These are phyloP conservation scores for Telopea speciosissima DNA, from an alignment of 177 flowering plant genomes.

Conservation along the genomic window DNA sequence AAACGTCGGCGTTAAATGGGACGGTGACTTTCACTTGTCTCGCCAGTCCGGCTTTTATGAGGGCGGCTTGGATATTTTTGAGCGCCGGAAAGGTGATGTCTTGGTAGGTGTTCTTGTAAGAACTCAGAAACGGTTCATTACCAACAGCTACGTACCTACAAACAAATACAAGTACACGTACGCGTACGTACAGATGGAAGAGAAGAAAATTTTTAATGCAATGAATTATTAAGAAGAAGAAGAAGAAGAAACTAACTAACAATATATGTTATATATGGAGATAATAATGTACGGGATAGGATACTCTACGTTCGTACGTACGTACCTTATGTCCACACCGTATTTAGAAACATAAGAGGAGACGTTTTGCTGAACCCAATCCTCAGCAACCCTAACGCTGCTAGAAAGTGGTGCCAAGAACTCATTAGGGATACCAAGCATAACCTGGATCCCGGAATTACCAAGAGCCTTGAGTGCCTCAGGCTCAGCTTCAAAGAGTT, in stretches of 20 bases:
- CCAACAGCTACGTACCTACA: conserved; percentile 89
- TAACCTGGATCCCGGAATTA: conserved; percentile 68
- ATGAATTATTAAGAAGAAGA: too few species aligned
- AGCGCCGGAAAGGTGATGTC: conserved; percentile 69
- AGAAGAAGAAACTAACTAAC: too few species aligned
- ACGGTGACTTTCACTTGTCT: conserved; percentile 73
- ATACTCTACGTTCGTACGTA: too few species aligned
- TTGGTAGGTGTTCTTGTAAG: conserved; percentile 47
- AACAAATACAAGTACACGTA: too few species aligned
- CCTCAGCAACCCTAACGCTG: conserved; percentile 45
- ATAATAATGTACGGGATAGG: too few species aligned
- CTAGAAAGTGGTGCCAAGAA: conserved; percentile 52
- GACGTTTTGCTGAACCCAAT: conserved; percentile 71
- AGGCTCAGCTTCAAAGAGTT: conserved; percentile 87
- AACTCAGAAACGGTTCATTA: conserved; percentile 79
- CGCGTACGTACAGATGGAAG: too few species aligned
- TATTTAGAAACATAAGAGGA: conserved; percentile 49
- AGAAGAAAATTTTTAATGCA: too few species aligned
- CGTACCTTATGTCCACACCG: conserved; percentile 74
- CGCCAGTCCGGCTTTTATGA: conserved; percentile 79
- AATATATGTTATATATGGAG: too few species aligned
- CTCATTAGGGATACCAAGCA: conserved; percentile 91
- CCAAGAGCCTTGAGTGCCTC: conserved; percentile 57
- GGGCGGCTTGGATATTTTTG: conserved; percentile 84
- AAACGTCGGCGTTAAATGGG: conserved; percentile 88